phyloP scores from a whole-genome alignment of 768 basidiomycete genomes.

The Mycena venus region DNA sequence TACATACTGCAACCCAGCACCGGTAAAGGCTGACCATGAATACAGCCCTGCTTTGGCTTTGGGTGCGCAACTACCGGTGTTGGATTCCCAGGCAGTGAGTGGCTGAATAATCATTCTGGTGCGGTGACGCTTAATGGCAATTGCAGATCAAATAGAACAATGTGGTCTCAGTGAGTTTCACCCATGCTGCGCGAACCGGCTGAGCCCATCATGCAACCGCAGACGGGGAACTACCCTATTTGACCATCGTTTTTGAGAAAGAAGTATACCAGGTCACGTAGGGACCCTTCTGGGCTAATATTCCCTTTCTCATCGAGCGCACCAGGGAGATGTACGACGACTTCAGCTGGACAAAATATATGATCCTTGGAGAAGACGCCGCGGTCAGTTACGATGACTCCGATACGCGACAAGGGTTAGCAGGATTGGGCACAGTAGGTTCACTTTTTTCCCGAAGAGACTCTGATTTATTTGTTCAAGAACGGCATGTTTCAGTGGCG shows the following conservation, averaged over 20 bases:
- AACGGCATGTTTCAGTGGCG: background rate
- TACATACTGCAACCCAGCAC: background rate
- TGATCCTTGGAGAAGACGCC: background rate
- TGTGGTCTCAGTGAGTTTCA: background rate
- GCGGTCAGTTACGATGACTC: background rate
- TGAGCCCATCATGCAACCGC: background rate
- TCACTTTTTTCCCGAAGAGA: background rate
- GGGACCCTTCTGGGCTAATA: background rate
- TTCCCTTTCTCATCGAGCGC: background rate
- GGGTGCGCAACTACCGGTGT: background rate
- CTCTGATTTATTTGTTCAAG: background rate
- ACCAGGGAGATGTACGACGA: conserved; percentile 5
- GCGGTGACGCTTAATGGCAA: background rate
- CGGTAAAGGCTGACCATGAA: too few relatives aligned
- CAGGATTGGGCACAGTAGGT: conserved; percentile 1
- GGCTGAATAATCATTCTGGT: background rate
- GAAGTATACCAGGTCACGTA: background rate
- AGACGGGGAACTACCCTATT: background rate
- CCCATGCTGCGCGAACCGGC: background rate
- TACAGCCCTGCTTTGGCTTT: background rate
- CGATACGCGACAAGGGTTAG: too few relatives aligned
- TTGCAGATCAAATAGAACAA: background rate
- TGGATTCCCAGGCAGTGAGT: background rate
- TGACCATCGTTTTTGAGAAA: background rate
- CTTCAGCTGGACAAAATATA: conserved; percentile 7